Percentiles rank a stretch among this genome's conserved stretches.
These are phyloP conservation scores for Helotiales sp. DNA, from an alignment of 2,329 filamentous ascomycete genomes.

Conservation along the genomic window DNA sequence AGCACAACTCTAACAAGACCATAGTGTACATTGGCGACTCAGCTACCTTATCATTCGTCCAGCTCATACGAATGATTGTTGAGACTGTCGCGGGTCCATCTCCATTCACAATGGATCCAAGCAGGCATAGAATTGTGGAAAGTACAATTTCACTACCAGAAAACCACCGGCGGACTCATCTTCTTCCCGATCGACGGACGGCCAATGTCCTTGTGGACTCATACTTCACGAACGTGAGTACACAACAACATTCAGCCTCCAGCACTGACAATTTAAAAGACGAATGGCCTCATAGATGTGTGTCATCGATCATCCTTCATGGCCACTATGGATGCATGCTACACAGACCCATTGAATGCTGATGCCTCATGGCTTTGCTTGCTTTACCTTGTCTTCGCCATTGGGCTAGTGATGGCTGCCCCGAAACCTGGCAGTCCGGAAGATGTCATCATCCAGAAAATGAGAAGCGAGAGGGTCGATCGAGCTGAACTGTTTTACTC, in stretches of 20 bases:
- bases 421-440: constrained; percentile 51
- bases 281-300: constrained; percentile 59
- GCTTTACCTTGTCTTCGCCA: constrained; percentile 61
- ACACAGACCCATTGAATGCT: constrained; percentile 51
- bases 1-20: background rate
- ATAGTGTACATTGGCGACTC: constrained; percentile 33
- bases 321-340: constrained; percentile 51
- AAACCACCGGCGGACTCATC: constrained; percentile 47
- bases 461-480: constrained; percentile 49
- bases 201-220: constrained; percentile 55
- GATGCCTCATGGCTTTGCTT: constrained; percentile 56
- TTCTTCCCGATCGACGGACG: constrained; percentile 56
- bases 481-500: constrained; percentile 63
- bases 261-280: constrained; percentile 40
- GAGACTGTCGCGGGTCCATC: constrained; percentile 28
- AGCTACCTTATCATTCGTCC: constrained; percentile 30
- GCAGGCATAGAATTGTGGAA: constrained; percentile 29
- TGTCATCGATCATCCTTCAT: constrained; percentile 55
- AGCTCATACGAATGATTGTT: constrained; percentile 29
- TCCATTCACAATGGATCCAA: constrained; percentile 28
- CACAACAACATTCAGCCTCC: background rate
- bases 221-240: constrained; percentile 59
- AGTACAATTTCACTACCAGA: constrained; percentile 40
- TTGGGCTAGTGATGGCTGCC: constrained; percentile 59
- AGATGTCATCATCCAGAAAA: constrained; percentile 49